These are phyloP conservation scores for Podaxis sp. DNA, from an alignment of 768 basidiomycete species.

Conservation along the genomic window DNA sequence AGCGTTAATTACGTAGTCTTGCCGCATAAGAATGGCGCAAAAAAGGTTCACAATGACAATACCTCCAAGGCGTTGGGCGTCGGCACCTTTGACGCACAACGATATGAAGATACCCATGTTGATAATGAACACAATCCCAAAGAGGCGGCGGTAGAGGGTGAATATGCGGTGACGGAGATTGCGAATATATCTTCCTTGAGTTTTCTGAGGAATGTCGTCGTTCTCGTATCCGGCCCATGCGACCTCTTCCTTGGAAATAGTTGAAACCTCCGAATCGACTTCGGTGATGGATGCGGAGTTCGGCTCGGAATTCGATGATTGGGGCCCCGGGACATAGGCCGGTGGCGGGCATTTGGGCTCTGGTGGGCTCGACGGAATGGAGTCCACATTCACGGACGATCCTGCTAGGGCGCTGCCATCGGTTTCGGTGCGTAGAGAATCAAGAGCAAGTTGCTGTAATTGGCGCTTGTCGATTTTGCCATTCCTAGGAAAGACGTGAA, in stretches of 20 bases:
- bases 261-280: slow-evolving; percentile 25
- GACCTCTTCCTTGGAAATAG: slow-evolving; percentile 33
- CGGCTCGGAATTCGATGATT: slow-evolving; percentile 15
- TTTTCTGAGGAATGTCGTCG: slow-evolving; percentile 51
- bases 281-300: slow-evolving; percentile 21
- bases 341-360: slow-evolving; percentile 18
- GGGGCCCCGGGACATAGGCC: slow-evolving; percentile 16
- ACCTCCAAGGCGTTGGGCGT: slow-evolving; percentile 36
- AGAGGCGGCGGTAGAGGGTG: slow-evolving; percentile 58
- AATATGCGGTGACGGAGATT: slow-evolving; percentile 57
- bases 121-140: slow-evolving; percentile 55
- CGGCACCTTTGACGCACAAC: slow-evolving; percentile 32
- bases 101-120: slow-evolving; percentile 55
- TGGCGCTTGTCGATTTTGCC: slow-evolving; percentile 52
- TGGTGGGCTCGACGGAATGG: slow-evolving; percentile 11
- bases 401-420: slow-evolving; percentile 6
- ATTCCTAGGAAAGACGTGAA: slow-evolving; percentile 33
- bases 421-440: slow-evolving; percentile 18
- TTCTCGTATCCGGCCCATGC: slow-evolving; percentile 56
- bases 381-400: slow-evolving; percentile 15
- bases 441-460: slow-evolving; percentile 37
- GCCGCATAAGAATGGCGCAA: slow-evolving; percentile 46
- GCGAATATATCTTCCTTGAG: slow-evolving; percentile 44
- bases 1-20: slow-evolving; percentile 59
- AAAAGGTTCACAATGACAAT: slow-evolving; percentile 50